Percentiles rank a stretch among this genome's conserved stretches.
Evolutionary conservation across 1,139 yeast species (phyloP).

Genomic region (Scheffersomyces titani): DNA sequence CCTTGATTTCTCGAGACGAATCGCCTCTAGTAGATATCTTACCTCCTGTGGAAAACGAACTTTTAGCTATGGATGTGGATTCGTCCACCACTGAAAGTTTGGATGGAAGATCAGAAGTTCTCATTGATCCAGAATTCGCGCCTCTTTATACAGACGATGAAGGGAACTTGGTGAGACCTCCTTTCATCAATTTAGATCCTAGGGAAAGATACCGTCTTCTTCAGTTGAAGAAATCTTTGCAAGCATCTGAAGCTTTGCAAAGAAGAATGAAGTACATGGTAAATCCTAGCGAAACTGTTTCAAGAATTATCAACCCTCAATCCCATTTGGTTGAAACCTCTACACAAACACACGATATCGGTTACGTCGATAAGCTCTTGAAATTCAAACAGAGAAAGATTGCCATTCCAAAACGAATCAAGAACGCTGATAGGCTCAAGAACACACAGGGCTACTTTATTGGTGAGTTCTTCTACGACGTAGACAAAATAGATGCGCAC

Average conservation of each 20-base stretch:
- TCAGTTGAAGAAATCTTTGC: constrained; percentile 40
- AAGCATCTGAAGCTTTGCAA: constrained; percentile 36
- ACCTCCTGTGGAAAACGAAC: neutral
- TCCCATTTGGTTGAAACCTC: constrained; percentile 37
- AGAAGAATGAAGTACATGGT: constrained; percentile 39
- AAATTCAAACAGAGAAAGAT: constrained; percentile 11
- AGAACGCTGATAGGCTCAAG: constrained; percentile 16
- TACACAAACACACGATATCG: constrained; percentile 43
- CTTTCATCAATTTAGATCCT: constrained; percentile 49
- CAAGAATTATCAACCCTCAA: constrained; percentile 9
- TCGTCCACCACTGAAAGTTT: neutral
- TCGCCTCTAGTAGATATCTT: constrained; percentile 9
- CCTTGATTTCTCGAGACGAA: constrained; percentile 6
- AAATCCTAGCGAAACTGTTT: constrained; percentile 42
- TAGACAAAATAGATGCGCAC: constrained; percentile 13
- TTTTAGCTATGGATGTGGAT: neutral
- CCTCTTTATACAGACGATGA: constrained; percentile 36
- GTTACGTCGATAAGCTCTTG: constrained; percentile 23
- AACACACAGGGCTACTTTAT: constrained; percentile 28
- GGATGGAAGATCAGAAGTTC: constrained; percentile 1
- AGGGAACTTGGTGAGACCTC: constrained; percentile 46
- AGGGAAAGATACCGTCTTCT: constrained; percentile 44
- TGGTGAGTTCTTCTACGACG: constrained; percentile 42
- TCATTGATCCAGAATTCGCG: constrained; percentile 31
- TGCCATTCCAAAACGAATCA: constrained; percentile 1